Evolutionary conservation across 75 land plant species (phyloP).

Genomic region (Sequoiadendron giganteum): DNA sequence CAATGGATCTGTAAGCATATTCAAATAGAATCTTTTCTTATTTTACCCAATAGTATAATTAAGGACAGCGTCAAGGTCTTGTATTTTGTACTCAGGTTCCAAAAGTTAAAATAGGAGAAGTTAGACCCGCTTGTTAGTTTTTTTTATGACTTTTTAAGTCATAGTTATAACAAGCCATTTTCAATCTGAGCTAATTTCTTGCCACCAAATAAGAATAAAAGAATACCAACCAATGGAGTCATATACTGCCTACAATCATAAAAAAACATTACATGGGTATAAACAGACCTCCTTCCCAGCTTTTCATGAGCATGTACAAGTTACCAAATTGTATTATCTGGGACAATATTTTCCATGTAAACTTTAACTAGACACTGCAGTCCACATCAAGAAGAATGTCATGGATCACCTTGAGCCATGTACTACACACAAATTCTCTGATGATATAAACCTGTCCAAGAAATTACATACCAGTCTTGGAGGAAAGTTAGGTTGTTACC

Average conservation of each 20-base stretch:
- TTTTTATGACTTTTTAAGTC: not conserved
- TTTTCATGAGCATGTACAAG: constrained; percentile 4
- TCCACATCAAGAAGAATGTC: not conserved
- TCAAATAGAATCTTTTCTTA: not conserved
- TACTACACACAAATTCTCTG: not conserved
- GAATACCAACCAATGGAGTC: not conserved
- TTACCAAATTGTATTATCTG: not conserved
- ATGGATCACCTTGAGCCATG: not conserved
- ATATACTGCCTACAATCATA: constrained; percentile 6
- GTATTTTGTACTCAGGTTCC: not conserved
- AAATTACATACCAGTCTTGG: not conserved
- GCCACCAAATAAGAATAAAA: not conserved
- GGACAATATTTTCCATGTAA: not conserved
- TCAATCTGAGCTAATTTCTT: not conserved
- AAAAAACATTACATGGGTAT: not conserved
- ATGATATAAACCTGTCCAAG: constrained; percentile 3
- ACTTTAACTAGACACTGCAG: not conserved
- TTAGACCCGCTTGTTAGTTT: not conserved
- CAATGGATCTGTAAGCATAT: not conserved
- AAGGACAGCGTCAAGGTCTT: not conserved
- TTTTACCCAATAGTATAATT: no score
- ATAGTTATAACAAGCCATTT: not conserved
- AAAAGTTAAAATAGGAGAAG: not conserved
- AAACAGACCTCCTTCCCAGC: constrained; percentile 1
- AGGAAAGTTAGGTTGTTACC: not conserved